Base-by-base conservation (phyloP, 1,284 basidiomycete genomes). In the Pascua sp. region DNA sequence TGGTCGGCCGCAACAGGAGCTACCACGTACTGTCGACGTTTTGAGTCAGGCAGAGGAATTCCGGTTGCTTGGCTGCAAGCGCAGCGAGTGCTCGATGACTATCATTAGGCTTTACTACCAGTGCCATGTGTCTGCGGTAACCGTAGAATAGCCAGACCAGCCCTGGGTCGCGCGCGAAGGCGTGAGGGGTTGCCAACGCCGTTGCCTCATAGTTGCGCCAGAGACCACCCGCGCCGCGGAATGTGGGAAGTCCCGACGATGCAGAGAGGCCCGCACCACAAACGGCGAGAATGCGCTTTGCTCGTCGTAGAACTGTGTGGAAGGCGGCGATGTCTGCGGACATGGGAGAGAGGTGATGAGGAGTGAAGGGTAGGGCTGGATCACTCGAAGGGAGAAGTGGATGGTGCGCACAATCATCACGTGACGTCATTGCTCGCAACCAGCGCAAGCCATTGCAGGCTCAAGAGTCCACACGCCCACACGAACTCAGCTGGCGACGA, bases 131-230 rank as follows among this genome's bases (percentile, higher is more conserved):
- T 15, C 59, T 45, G 12, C 59, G 11, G 49, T 51, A 60, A 8
- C 49, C 55, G 49, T 60, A 60, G 45, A 60, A 60, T 11, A 54
- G 53, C 59, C 59, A 60, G 2, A 60, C 55, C 8, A 57, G 47
- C 2, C 45, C 55, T 1, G 59, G 59, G 39, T 57, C 59, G 36
- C 59, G 55, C 4, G 43, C 17, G 42, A 60, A 60, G 1, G 59
- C 59, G 7, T 49, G 52, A 1, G 59, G 52, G 1, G 59, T 60
- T 10, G 59, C 59, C 2, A 60, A 42, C 1, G 45, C 13, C 1
- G 59, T 57, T 10, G 55, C 8, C n/a, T 60, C 49, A 39, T 57
- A 55, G 52, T 60, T 57, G 12, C 55, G 42, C 59, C 59, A 60
- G 8, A 57, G 49, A 8, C 59, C 59, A 15, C 59, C 59, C 1